phyloP scores from a whole-genome alignment of 768 basidiomycete species.

The Clavulina sp. region DNA sequence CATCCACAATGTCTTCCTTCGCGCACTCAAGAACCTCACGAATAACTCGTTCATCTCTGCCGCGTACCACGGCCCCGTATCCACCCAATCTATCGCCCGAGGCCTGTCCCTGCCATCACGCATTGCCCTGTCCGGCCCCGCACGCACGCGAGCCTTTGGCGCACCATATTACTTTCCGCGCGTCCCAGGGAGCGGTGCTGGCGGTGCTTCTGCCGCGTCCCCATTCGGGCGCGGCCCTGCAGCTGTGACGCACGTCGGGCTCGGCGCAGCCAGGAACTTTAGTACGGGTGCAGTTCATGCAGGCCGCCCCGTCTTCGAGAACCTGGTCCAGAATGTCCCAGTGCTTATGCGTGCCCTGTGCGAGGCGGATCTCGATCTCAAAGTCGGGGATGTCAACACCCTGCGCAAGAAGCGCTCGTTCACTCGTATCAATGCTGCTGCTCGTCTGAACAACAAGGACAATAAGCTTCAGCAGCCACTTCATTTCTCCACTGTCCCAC shows the following conservation, averaged over 20 bases:
- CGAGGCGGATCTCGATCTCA: conserved; percentile 54
- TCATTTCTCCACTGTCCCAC: conserved; percentile 4
- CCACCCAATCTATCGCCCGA: too few species aligned
- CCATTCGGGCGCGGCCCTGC: neutral
- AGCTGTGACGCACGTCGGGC: conserved; percentile 44
- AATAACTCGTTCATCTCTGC: too few species aligned
- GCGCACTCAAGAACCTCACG: too few species aligned
- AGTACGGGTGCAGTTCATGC: too few species aligned
- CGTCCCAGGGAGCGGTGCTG: too few species aligned
- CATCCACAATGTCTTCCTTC: too few species aligned
- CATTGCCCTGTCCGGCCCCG: too few species aligned
- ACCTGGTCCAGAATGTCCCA: conserved; percentile 63
- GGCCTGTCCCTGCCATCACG: too few species aligned
- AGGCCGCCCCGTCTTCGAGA: conserved; percentile 62
- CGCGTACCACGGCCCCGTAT: too few species aligned
- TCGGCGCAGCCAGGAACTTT: conserved; percentile 62
- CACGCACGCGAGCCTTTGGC: too few species aligned
- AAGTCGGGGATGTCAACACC: conserved; percentile 27
- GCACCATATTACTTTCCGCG: too few species aligned
- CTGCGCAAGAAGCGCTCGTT: conserved; percentile 11
- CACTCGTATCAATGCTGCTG: conserved; percentile 13
- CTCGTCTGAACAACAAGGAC: conserved; percentile 15
- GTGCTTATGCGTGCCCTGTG: conserved; percentile 55
- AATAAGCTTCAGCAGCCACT: conserved; percentile 17
- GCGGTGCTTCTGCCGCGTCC: too few species aligned